phyloP scores from a whole-genome alignment of 306 rosid species.

The Cicer pinnatifidum region DNA sequence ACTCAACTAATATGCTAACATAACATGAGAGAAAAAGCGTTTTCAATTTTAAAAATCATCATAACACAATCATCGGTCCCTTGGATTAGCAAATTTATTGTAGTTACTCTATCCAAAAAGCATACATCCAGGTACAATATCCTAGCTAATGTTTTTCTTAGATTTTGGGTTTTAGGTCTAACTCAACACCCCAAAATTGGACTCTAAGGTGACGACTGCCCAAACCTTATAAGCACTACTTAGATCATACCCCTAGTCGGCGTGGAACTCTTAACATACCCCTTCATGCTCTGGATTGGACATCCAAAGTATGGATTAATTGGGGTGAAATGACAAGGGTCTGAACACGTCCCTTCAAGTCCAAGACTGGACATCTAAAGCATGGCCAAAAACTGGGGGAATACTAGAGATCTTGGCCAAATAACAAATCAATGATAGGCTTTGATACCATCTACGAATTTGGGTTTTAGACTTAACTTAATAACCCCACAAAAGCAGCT shows the following conservation, averaged over 20 bases:
- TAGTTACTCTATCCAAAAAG: slow-evolving; percentile 23
- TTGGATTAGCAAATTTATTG: slow-evolving; percentile 12
- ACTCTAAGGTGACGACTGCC: neutral
- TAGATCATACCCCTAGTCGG: neutral
- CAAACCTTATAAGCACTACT: neutral
- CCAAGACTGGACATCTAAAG: neutral
- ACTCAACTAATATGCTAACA: neutral
- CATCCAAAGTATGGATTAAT: neutral
- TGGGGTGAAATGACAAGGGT: neutral
- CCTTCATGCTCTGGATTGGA: neutral
- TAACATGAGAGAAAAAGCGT: neutral
- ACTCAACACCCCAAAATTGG: neutral
- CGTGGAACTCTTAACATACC: neutral
- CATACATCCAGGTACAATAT: slow-evolving; percentile 17
- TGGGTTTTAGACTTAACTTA: neutral
- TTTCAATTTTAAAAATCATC: slow-evolving; percentile 2
- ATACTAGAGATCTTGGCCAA: neutral
- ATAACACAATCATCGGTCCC: slow-evolving; percentile 8
- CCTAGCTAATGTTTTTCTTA: slow-evolving; percentile 8
- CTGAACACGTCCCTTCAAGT: neutral
- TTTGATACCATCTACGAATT: neutral
- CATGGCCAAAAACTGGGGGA: neutral
- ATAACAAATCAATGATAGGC: neutral
- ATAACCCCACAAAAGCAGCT: neutral
- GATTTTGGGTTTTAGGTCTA: neutral